Base-by-base conservation (phyloP, 148 eudicot species). In the Fallopia convolvulus region DNA sequence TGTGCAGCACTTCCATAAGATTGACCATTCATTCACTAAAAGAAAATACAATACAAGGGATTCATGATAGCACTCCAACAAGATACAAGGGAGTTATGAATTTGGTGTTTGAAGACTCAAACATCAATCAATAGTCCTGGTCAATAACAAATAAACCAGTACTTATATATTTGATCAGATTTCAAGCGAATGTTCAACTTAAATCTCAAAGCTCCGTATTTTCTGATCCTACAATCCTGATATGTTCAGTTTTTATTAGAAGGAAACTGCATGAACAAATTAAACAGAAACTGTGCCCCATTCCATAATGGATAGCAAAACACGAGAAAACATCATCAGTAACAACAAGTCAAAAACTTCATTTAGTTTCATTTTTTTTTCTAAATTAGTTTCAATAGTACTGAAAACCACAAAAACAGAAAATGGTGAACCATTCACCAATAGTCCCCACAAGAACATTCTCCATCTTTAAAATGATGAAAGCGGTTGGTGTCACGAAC, bases 401-500 rank as follows among this genome's bases (percentile, higher is more conserved):
- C 55, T 73, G 33, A 20, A 73, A 10, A n/a, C 53, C 75, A 72
- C 32, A 17, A 33, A 33, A 72, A 4, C 10, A 73, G 15, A 72
- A 39, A 72, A 39, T 68, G 72, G 72, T 15, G 14, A 71, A 56
- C 14, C 41, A 39, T 58, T 91, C 88, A 93, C 97, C 97, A 93
- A 80, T 82, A 91, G 80, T 93, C 91, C n/a, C 88, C 91, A 88
- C 98, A 91, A 18, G 97, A 91, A 76, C 98, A 93, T 74, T 81
- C 85, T 46, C 97, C 98, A 75, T 90, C 89, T 83, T 87, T 87
- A 77, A 93, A 90, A 82, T 90, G 92, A 83, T 94, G 94, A 83
- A 89, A 92, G 41, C 97, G 91, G 75, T 88, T 90, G 13, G 97
- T 88, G 42, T 94, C 97, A 80, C 98, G 81, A 9, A 93, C 90